Base-by-base conservation (phyloP, 2,329 filamentous ascomycete genomes). In the Apiospora aurea region DNA sequence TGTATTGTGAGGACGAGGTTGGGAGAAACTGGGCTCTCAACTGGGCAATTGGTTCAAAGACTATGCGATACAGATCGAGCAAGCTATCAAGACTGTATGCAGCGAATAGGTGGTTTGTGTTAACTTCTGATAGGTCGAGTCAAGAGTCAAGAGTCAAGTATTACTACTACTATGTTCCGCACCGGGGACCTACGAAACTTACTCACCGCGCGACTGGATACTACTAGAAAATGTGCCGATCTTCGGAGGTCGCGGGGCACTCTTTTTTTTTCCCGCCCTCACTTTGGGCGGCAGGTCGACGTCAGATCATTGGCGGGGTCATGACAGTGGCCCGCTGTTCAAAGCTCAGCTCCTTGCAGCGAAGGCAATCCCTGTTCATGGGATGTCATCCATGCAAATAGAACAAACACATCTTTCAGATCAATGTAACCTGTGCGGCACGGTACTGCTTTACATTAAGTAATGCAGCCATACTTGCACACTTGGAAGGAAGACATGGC, bases 261-360 rank as follows among this genome's bases (percentile, higher is more conserved):
- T 64, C 38, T 8, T 10, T n/a, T 51, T 24, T 10, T n/a, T 57
- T 18, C 21, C 34, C 1, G 13, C 16, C 29, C 26, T 21, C 11
- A 16, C 29, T 34, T 61, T 41, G 29, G 53, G 29, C 21, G 53
- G 29, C 21, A n/a, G 57, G n/a, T 21, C n/a, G 18, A 64, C 57
- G 18, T 64, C 34, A n/a, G 34, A 24, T 41, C 18, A 41, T 64
- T 64, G 57, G 57, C 57, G 57, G 57, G 57, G 57, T 64, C 14
- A 6, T 41, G 57, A 34, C 64, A n/a, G 16, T 64, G 57, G 38
- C 64, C 69, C 29, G 38, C 57, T 53, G 46, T 43, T 38, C 46
- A 53, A 34, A 34, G 44, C 44, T 69, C 46, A 64, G 66, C 34
- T 76, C 34, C 49, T 14, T 57, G 26, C 51, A 57, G 10, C 13